Base-by-base conservation (phyloP, 2,329 filamentous ascomycete genomes). In the Leptographium lundbergii region DNA sequence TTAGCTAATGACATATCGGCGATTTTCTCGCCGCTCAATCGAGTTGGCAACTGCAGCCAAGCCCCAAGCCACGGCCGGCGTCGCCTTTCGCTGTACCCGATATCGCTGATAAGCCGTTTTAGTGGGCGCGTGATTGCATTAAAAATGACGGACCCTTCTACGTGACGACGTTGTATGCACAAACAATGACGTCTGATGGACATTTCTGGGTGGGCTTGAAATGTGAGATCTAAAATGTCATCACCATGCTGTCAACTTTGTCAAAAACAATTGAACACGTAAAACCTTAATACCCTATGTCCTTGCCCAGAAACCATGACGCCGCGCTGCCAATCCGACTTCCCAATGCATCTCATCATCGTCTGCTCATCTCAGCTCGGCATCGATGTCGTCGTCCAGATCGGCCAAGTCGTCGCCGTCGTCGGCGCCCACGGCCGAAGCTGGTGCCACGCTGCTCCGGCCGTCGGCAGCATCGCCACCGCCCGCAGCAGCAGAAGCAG, bases 391-490 rank as follows among this genome's bases (percentile, higher is more conserved):
- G 39, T 58, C 60, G 27, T 63, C 63, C 24, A 58, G 60, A 27
- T 61, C 59, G n/a, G 63, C 63, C 7, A 66, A 56, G 52, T 63
- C 64, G 11, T 63, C 64, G 22, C 57, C 60, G 29, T 61, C 60
- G 13, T 51, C 45, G 27, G 22, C 54, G n/a, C 45, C 22, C 56
- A 24, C 19, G 6, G 36, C 54, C 45, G 45, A n/a, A 3, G 24
- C 19, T 4, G 45, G n/a, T 3, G 54, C 42, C n/a, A 29, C n/a
- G 19, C 29, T 51, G 29, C 7, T 14, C 25, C 29, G 9, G 39
- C 9, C 42, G 7, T 56, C 54, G 11, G 17, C 25, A 2, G 22
- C 54, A 24, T 24, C 14, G 4, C 13, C 36, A 4, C 24, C 19
- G 7, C 22, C 32, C 7, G n/a, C 10, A 39, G 36, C 1, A 36